Evolutionary conservation across 2,329 filamentous ascomycete species (phyloP).

Genomic region (Fusarium sp.): DNA sequence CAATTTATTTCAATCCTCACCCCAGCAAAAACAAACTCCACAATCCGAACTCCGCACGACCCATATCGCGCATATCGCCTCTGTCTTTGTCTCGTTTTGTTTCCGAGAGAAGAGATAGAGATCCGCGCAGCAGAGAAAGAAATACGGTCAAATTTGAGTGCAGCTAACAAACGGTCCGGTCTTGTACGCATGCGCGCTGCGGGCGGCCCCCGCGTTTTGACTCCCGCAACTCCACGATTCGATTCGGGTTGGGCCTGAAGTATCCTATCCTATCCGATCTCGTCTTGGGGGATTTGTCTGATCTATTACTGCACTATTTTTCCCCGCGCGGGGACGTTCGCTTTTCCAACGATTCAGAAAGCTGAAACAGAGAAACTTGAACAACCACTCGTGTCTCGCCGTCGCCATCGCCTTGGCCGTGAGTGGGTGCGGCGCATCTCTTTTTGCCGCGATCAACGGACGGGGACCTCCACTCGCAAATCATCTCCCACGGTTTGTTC

Average conservation of each 20-base stretch:
- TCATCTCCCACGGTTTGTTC: conserved; percentile 19
- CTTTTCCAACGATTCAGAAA: not conserved
- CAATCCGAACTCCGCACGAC: conserved; percentile 39
- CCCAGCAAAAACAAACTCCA: conserved; percentile 26
- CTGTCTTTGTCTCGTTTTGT: not conserved
- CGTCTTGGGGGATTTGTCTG: not conserved
- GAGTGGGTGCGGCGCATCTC: conserved; percentile 7
- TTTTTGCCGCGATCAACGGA: conserved; percentile 3
- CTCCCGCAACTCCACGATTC: not conserved
- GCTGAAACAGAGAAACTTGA: not conserved
- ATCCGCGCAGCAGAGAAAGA: conserved; percentile 30
- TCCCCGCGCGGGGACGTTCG: conserved; percentile 25
- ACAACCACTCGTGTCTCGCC: conserved; percentile 12
- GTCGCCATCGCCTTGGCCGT: not conserved
- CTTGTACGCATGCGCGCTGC: not conserved
- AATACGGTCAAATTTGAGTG: not conserved
- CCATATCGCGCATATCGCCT: conserved; percentile 26
- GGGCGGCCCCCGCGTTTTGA: not conserved
- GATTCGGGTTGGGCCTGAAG: conserved; percentile 1
- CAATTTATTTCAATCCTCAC: conserved; percentile 24
- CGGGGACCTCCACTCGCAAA: conserved; percentile 13
- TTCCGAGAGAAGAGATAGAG: conserved; percentile 18
- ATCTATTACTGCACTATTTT: conserved; percentile 18
- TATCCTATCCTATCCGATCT: conserved; percentile 19
- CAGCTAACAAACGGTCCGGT: not conserved